Conservation (phyloP, 1,139 yeast species). For the Suhomyces atakaporum region DNA sequence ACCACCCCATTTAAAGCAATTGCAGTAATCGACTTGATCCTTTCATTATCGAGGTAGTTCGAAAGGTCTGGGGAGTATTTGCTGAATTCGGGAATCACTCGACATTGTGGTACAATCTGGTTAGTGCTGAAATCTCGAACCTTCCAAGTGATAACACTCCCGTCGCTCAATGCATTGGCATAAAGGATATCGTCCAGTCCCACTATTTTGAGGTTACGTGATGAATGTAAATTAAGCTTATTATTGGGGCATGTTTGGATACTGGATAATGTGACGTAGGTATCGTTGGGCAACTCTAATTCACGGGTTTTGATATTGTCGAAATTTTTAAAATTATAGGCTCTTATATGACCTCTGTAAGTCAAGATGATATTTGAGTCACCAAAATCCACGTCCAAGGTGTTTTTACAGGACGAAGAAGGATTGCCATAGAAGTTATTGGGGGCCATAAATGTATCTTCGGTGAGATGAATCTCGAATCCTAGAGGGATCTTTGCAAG, state of each 20-base stretch:
- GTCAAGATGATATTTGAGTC: conserved; percentile 42
- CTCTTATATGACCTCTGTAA: conserved; percentile 27
- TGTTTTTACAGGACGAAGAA: conserved; percentile 8
- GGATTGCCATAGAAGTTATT: conserved; percentile 14
- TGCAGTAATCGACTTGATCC: conserved; percentile 22
- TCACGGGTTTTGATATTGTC: conserved; percentile 6
- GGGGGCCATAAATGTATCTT: conserved; percentile 9
- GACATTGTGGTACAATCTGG: conserved; percentile 23
- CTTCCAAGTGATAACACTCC: conserved; percentile 44
- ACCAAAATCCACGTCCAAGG: conserved; percentile 56
- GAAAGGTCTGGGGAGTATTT: conserved; percentile 20
- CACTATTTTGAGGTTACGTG: conserved; percentile 25
- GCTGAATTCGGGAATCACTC: conserved; percentile 22
- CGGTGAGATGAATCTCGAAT: conserved; percentile 12
- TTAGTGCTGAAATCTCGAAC: conserved; percentile 26
- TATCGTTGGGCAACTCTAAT: conserved; percentile 18
- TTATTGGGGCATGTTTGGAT: conserved; percentile 17
- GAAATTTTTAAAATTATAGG: conserved; percentile 24
- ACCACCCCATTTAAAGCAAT: conserved; percentile 46
- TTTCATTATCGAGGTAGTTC: conserved; percentile 5
- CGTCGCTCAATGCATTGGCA: conserved; percentile 43
- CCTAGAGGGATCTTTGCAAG: conserved; percentile 18
- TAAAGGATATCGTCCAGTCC: conserved; percentile 59
- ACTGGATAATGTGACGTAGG: conserved; percentile 22
- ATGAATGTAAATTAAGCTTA: conserved; percentile 4